These are phyloP conservation scores for Nyctanthes arbortristis DNA, from an alignment of 257 asterid genomes.

Conservation along the genomic window DNA sequence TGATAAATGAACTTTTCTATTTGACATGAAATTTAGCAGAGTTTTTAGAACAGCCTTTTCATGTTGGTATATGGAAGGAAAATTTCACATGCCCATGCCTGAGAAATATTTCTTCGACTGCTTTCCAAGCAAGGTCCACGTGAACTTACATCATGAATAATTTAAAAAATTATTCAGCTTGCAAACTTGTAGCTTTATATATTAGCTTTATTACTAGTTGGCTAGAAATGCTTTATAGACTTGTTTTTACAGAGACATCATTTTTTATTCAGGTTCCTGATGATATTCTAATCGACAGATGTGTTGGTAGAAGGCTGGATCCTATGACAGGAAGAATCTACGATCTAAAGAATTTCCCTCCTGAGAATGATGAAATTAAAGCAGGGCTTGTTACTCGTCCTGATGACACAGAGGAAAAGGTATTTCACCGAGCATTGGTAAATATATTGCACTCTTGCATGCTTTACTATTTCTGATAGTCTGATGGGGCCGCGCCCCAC, in stretches of 20 bases:
- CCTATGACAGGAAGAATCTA: conserved; percentile 80
- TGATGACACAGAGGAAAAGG: conserved; percentile 93
- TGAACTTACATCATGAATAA: neutral
- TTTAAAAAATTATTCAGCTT: neutral
- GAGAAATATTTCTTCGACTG: neutral
- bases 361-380: conserved; percentile 78
- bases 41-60: neutral
- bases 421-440: conserved; percentile 25
- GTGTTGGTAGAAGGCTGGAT: conserved; percentile 91
- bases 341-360: conserved; percentile 67
- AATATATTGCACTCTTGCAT: conserved; percentile 1
- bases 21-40: neutral
- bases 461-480: conserved; percentile 8
- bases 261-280: conserved; percentile 74
- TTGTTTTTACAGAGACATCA: conserved; percentile 23
- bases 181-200: conserved; percentile 1
- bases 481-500: too few relatives aligned
- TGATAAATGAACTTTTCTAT: neutral
- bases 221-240: neutral
- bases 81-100: neutral
- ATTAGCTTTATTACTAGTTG: conserved; percentile 4
- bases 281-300: conserved; percentile 72
- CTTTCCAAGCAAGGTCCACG: neutral
- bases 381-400: conserved; percentile 78
- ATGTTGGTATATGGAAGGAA: neutral